Evolutionary conservation across 495 filamentous ascomycete species (phyloP), one percentile per base, ranked within the genome.

Genomic region (Penicillium atrosanguineum): DNA sequence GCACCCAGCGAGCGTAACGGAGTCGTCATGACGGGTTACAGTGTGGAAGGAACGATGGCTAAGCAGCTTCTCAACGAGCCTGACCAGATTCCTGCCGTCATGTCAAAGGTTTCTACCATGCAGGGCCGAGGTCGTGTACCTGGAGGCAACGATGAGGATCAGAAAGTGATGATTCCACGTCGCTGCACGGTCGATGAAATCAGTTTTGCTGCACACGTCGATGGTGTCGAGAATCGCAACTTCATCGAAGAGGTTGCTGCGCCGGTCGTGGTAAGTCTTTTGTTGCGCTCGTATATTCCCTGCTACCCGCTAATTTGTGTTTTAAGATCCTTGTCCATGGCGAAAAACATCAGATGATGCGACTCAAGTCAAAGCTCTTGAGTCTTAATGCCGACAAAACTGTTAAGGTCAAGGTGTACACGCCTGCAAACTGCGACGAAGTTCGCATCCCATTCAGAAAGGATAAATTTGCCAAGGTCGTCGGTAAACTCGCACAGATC

Each of bases 31-130:
- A 98, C 94, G 5, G 94, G 94, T 63, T 98, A 98, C 70, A 94
- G 88, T 50, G 94, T 98, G 21, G 94, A 98, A 71, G 94, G 95
- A 11, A 98, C 94, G 3, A 97, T 98, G 95, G 94, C 91, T 31
- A 96, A 96, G 71, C 81, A 90, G 59, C 83, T 98, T 43, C 84
- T 96, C 69, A 88, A 91, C 53, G 94, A 97, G 65, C 94, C 94
- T 0, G 91, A 95, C 36, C 83, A 87, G 60, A 97, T 98, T 50
- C 89, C 88, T 38, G 93, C 93, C 0, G 85, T 96, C 57, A 97
- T 96, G 90, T 89, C 86, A 18, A 79, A 75, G 61, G 77, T 84
- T 48, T 79, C 79, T 48, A 71, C 75, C 12, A 80, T 77, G 0
- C 80, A 79, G 21, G 82, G 83, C 7, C 76, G 77, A 7, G 80